phyloP scores from a whole-genome alignment of 495 filamentous ascomycete genomes.

The Durotheca rogersii region DNA sequence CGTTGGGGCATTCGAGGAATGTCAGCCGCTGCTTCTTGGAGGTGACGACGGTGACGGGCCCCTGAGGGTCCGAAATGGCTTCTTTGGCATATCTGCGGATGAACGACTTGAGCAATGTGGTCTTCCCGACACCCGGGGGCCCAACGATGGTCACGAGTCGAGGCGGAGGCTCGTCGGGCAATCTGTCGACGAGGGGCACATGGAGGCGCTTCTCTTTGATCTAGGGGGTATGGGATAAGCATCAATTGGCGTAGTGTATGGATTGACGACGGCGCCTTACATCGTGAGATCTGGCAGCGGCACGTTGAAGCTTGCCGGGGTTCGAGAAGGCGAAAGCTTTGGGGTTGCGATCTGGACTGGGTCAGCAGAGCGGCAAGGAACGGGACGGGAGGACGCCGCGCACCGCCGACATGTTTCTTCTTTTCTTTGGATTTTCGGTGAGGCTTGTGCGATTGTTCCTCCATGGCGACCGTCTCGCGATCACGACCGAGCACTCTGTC shows the following conservation, averaged over 20 bases:
- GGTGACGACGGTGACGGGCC: slow-evolving; percentile 91
- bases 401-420: slow-evolving; percentile 66
- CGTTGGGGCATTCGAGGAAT: slow-evolving; percentile 93
- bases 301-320: slow-evolving; percentile 79
- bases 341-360: slow-evolving; percentile 69
- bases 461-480: slow-evolving; percentile 54
- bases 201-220: slow-evolving; percentile 94
- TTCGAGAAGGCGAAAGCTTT: slow-evolving; percentile 89
- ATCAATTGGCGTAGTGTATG: too few relatives aligned
- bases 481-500: too few relatives aligned
- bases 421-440: slow-evolving; percentile 90
- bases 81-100: slow-evolving; percentile 96
- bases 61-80: slow-evolving; percentile 81
- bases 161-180: slow-evolving; percentile 94
- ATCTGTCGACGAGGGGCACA: slow-evolving; percentile 90
- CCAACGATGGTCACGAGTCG: slow-evolving; percentile 90
- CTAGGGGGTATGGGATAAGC: too few relatives aligned
- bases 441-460: slow-evolving; percentile 79
- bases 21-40: slow-evolving; percentile 90
- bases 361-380: slow-evolving; percentile 4
- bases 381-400: slow-evolving; percentile 12
- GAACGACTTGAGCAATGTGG: slow-evolving; percentile 77
- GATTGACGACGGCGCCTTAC: too few relatives aligned
- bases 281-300: slow-evolving; percentile 88
- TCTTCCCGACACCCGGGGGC: slow-evolving; percentile 76